phyloP scores from a whole-genome alignment of 2,329 filamentous ascomycete species.

The Colletotrichum salicis region DNA sequence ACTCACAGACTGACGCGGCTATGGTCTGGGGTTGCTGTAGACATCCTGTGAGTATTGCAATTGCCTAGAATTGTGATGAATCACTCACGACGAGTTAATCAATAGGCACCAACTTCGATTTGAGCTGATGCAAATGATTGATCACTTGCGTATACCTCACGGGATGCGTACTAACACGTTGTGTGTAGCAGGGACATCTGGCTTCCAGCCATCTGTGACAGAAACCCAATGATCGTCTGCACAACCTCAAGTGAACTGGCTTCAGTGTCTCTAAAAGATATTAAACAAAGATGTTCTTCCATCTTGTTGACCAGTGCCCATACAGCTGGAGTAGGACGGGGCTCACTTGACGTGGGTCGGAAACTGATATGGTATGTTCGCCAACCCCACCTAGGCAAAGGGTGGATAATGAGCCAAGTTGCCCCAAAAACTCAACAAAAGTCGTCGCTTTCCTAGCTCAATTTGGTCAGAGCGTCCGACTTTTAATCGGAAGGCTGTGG shows the following conservation, averaged over 20 bases:
- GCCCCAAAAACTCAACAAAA: background rate
- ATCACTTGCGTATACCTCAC: background rate
- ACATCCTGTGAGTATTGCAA: background rate
- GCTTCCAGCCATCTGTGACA: background rate
- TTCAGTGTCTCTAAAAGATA: too few relatives aligned
- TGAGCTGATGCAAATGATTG: background rate
- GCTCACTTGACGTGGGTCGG: background rate
- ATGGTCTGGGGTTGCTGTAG: background rate
- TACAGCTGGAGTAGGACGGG: background rate
- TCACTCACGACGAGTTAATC: background rate
- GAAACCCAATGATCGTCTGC: background rate
- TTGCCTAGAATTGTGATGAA: background rate
- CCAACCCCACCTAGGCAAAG: accelerated
- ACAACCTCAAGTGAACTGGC: background rate
- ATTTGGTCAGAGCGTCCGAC: constrained; percentile 36
- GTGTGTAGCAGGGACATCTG: background rate
- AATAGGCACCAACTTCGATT: background rate
- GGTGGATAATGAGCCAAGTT: background rate
- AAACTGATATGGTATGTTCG: background rate
- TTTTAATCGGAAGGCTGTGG: constrained; percentile 37
- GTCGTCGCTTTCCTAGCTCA: constrained; percentile 31
- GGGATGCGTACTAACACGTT: background rate
- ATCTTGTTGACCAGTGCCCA: background rate
- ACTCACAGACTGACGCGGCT: background rate
- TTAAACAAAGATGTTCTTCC: too few relatives aligned